phyloP scores from a whole-genome alignment of 305 asterid species.

The Solanum chacoense region DNA sequence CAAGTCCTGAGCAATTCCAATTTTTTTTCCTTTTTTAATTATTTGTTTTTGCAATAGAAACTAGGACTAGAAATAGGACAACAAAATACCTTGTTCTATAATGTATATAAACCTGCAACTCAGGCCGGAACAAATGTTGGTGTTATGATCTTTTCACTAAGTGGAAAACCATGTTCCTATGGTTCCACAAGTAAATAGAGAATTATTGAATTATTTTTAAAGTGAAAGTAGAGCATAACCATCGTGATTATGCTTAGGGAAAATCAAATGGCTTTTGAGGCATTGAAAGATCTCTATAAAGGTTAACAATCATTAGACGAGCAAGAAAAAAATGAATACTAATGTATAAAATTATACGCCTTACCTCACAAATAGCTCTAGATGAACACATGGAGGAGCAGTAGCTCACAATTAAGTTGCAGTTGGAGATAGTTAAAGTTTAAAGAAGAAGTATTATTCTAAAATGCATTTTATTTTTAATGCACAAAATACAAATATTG shows the following conservation, averaged over 20 bases:
- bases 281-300: neutral
- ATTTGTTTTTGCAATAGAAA: neutral
- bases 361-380: too few species aligned
- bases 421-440: too few species aligned
- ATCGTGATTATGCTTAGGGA: neutral
- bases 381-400: too few species aligned
- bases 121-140: neutral
- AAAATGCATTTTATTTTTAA: too few species aligned
- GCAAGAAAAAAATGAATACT: neutral
- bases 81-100: neutral
- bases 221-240: neutral
- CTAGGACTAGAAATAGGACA: too few species aligned
- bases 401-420: too few species aligned
- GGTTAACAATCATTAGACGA: neutral
- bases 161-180: neutral
- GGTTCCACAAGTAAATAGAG: neutral
- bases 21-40: neutral
- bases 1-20: neutral
- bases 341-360: neutral
- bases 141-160: neutral
- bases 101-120: neutral
- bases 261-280: neutral
- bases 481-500: too few species aligned
- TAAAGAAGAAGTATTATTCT: too few species aligned
- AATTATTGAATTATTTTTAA: neutral